Conservation (phyloP, 805 yeast genomes). For the Yamadazyma philogaea region DNA sequence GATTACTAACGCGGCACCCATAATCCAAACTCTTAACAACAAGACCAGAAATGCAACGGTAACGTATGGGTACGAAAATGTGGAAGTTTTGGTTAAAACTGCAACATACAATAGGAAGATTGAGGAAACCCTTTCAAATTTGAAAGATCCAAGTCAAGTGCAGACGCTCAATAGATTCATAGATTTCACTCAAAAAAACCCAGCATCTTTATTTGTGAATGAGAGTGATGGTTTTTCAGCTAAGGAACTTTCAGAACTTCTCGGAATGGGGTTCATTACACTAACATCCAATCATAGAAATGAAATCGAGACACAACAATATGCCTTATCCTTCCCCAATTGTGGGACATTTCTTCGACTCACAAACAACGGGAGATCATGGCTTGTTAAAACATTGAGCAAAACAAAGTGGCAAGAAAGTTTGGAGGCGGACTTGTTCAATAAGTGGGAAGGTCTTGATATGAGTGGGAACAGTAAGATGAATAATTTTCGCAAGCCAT, state of each 20-base stretch:
- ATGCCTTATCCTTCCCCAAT: constrained; percentile 47
- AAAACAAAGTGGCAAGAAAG: constrained; percentile 41
- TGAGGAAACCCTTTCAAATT: constrained; percentile 9
- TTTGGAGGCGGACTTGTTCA: constrained; percentile 38
- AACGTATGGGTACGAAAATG: constrained; percentile 43
- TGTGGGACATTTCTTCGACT: constrained; percentile 48
- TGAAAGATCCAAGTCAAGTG: constrained; percentile 10
- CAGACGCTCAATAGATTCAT: constrained; percentile 22
- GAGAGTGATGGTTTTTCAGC: constrained; percentile 20
- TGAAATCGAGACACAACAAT: constrained; percentile 37
- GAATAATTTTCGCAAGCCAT: constrained; percentile 43
- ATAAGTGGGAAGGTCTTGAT: constrained; percentile 44
- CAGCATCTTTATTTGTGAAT: constrained; percentile 27
- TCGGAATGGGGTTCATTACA: constrained; percentile 43
- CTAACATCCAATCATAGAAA: constrained; percentile 43
- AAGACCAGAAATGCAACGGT: constrained; percentile 33
- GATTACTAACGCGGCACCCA: constrained; percentile 44
- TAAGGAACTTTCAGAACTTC: constrained; percentile 29
- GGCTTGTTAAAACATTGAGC: constrained; percentile 40
- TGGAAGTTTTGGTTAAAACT: constrained; percentile 33
- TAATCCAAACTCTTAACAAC: constrained; percentile 36
- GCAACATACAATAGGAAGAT: constrained; percentile 19
- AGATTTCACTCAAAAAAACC: constrained; percentile 20
- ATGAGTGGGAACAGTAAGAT: constrained; percentile 26
- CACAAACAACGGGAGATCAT: constrained; percentile 41